phyloP scores from a whole-genome alignment of 768 basidiomycete genomes.

The Rhodotorula babjevae region DNA sequence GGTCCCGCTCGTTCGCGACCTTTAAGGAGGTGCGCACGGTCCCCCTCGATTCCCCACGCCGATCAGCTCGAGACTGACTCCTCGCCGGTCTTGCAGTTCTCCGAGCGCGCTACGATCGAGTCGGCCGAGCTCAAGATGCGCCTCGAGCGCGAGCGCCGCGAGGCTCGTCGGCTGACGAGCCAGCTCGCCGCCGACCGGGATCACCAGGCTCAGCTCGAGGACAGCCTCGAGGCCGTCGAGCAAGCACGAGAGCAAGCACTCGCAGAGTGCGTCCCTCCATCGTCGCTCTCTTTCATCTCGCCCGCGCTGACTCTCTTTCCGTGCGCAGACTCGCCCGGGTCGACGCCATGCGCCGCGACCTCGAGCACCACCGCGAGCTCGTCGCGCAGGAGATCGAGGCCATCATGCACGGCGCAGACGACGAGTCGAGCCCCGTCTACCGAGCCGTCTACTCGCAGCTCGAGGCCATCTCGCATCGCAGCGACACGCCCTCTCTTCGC shows the following conservation, averaged over 20 bases:
- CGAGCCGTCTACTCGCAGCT: constrained; percentile 15
- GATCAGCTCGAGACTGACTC: not conserved
- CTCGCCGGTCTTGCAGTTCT: not conserved
- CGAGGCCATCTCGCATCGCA: constrained; percentile 11
- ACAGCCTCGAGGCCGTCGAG: constrained; percentile 6
- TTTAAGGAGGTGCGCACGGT: constrained; percentile 22
- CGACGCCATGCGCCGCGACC: not conserved
- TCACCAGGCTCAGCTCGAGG: constrained; percentile 11
- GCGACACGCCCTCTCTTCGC: not conserved
- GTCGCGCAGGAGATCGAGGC: not conserved
- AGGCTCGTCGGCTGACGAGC: constrained; percentile 3
- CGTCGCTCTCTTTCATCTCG: not conserved
- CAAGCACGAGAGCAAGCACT: constrained; percentile 13
- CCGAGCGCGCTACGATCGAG: constrained; percentile 18
- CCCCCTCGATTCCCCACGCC: not conserved
- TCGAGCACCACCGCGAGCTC: constrained; percentile 11
- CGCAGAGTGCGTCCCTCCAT: constrained; percentile 1
- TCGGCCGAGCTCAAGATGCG: constrained; percentile 9
- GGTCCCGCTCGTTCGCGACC: constrained; percentile 11
- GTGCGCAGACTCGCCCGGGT: constrained; percentile 10
- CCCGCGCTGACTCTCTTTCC: not conserved
- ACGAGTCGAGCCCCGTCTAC: constrained; percentile 13
- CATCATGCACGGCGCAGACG: not conserved
- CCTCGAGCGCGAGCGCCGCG: constrained; percentile 26
- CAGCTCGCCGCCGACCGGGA: constrained; percentile 17